phyloP scores from a whole-genome alignment of 2,329 filamentous ascomycete species.

The Elsinoe australis region DNA sequence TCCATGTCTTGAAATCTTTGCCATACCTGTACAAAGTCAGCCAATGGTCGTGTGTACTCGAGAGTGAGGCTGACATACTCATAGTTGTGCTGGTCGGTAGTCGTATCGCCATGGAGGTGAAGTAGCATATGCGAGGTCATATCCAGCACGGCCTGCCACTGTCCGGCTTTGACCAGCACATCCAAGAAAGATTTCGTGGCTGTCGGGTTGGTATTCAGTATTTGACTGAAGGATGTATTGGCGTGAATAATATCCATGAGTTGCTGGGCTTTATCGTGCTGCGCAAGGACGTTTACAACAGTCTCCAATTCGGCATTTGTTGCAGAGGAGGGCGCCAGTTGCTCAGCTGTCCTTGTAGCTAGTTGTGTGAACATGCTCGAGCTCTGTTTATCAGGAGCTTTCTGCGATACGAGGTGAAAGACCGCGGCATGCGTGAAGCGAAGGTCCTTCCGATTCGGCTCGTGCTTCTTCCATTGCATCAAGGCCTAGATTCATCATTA shows the following conservation, averaged over 20 bases:
- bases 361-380: conserved; percentile 9
- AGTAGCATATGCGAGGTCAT: too few relatives aligned
- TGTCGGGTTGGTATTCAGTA: too few relatives aligned
- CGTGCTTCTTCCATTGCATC: conserved; percentile 2
- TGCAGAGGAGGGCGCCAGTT: background rate
- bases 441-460: conserved; percentile 1
- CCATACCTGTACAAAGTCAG: background rate
- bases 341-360: conserved; percentile 1
- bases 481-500: conserved; percentile 2
- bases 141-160: too few relatives aligned
- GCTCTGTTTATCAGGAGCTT: conserved; percentile 3
- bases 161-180: too few relatives aligned
- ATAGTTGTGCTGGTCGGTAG: too few relatives aligned
- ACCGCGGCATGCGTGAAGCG: conserved; percentile 5
- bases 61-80: too few relatives aligned
- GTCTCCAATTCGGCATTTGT: background rate
- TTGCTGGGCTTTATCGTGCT: too few relatives aligned
- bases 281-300: background rate
- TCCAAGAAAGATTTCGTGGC: too few relatives aligned
- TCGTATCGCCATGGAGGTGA: too few relatives aligned
- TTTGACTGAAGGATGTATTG: too few relatives aligned
- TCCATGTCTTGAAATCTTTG: conserved; percentile 3
- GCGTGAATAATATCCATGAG: background rate
- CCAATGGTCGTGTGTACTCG: too few relatives aligned
- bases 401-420: conserved; percentile 5